Base-by-base conservation (phyloP, 2,329 filamentous ascomycete genomes). In the Penicillium sp. region DNA sequence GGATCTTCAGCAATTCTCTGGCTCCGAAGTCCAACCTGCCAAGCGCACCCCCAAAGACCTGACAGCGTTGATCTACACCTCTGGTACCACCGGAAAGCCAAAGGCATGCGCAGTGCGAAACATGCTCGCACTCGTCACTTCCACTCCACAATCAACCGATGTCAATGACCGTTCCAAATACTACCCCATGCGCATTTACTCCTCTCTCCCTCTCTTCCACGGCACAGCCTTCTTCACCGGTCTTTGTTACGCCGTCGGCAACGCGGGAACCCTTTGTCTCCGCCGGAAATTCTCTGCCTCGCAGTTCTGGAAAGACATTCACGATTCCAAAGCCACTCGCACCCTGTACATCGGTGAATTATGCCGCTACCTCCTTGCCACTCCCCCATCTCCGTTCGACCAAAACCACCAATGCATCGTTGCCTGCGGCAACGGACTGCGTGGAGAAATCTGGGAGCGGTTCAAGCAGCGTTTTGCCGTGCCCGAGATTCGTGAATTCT, bases 301-400 rank as follows among this genome's bases (percentile, higher is more conserved):
- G 0, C 50, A 62, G 2, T 72, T 71, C 54, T 72, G 62, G 61
- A 64, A 67, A 43, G 68, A 71, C 13, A 64, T 69, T 0, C 60
- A 63, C 16, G 67, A 68, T 8, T 66, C 61, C 11, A 41, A 54
- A 14, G 66, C 69, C 2, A 71, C 65, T 1, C 56, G 66, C 1
- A 65, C 71, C 13, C 44, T 71, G 3, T 72, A 66, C 34, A 70
- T 74, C 12, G 71, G 71, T 18, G 71, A 74, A 48, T 52, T 72
- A 4, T 72, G 68, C 40, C 61, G 71, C 5, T 74, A 74, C 41
- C 60, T 74, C 1, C 56, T 74, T 7, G 60, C 65, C 13, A 61
- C 65, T 0, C 65, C 69, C 1, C 61, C 68, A 0, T 65, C 66
- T 0, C 65, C 66, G 0, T 69, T 69, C 16, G 71, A 74, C 43